Evolutionary conservation across 495 filamentous ascomycete species (phyloP).

Genomic region (Hypoxylon lenormandii): DNA sequence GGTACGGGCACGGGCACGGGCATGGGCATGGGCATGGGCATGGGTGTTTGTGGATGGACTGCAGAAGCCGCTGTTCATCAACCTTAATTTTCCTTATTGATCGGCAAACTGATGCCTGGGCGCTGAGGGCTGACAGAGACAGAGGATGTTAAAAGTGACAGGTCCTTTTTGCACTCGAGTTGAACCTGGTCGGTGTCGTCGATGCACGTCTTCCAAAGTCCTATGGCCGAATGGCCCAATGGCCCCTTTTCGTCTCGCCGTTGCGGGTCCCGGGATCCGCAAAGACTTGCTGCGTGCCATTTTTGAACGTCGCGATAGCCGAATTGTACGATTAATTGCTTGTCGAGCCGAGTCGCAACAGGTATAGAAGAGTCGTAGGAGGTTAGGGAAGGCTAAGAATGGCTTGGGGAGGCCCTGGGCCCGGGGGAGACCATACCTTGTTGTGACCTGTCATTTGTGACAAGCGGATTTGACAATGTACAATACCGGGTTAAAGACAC

Average conservation of each 20-base stretch:
- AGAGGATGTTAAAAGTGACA: constrained; percentile 37
- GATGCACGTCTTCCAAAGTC: constrained; percentile 36
- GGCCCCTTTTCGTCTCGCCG: constrained; percentile 24
- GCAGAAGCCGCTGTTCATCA: constrained; percentile 21
- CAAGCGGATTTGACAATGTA: constrained; percentile 36
- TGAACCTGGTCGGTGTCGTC: constrained; percentile 26
- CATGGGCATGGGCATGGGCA: constrained; percentile 2
- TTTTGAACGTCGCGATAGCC: constrained; percentile 46
- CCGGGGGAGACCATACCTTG: constrained; percentile 19
- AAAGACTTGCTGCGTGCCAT: constrained; percentile 40
- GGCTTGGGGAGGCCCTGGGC: constrained; percentile 1
- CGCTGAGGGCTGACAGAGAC: constrained; percentile 2
- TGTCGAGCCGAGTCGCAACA: constrained; percentile 32
- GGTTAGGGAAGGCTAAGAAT: no score
- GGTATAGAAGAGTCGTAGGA: background rate
- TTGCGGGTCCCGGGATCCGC: constrained; percentile 37
- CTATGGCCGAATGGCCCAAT: constrained; percentile 21
- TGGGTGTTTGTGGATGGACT: constrained; percentile 10
- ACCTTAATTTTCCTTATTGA: constrained; percentile 37
- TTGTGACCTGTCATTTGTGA: constrained; percentile 47
- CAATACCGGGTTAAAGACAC: constrained; percentile 45
- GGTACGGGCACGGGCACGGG: background rate
- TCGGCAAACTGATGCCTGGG: constrained; percentile 8
- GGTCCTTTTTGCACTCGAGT: constrained; percentile 25
- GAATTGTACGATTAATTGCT: constrained; percentile 44